Evolutionary conservation across 1,139 yeast genomes (phyloP), one percentile per base, ranked within the genome.

Genomic region (Blastobotrys raffinosifermentans): DNA sequence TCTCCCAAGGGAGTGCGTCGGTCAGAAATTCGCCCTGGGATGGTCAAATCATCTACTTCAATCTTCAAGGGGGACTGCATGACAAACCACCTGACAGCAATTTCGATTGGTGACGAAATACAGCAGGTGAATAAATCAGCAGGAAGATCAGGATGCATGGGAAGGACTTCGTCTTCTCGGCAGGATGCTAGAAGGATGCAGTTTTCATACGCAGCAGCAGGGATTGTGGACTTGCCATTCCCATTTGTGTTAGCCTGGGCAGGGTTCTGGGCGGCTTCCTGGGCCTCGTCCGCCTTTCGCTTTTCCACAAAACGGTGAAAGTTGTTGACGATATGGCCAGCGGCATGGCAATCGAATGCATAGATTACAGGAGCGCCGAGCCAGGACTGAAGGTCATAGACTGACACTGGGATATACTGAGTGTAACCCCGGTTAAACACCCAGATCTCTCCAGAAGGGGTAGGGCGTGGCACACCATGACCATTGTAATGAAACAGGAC

Each of bases 381-480:
- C 98, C 98, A 91, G 1, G 94, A 81, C 55, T 91, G 98, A 37
- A 91, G 67, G 54, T 93, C 98, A 57, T 85, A 87, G 16, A 91
- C 64, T 4, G 96, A 84, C 2, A 91, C 93, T 1, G 99, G 99
- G 44, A 91, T 91, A 57, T 91, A 91, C 62, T 91, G 98, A 1
- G 98, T 91, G 58, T 89, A 93, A 1, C 96, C 96, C 50, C 96
- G 69, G 60, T 91, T 91, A 64, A 91, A 91, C 11, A 93, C 97
- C 99, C 99, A 91, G 16, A 91, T 86, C 56, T 91, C 99, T n/a
- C 99, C 99, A 38, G 89, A 78, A 19, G 87, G 77, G 0, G 98
- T 93, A 0, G 99, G 98, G 49, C 87, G 87, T 0, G 99, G 99
- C 2, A 91, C 99, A 13, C 99, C 99, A 56, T 91, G 99, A 3